These are phyloP conservation scores for Lichenothelia convexa DNA, from an alignment of 495 filamentous ascomycete species.

Conservation along the genomic window DNA sequence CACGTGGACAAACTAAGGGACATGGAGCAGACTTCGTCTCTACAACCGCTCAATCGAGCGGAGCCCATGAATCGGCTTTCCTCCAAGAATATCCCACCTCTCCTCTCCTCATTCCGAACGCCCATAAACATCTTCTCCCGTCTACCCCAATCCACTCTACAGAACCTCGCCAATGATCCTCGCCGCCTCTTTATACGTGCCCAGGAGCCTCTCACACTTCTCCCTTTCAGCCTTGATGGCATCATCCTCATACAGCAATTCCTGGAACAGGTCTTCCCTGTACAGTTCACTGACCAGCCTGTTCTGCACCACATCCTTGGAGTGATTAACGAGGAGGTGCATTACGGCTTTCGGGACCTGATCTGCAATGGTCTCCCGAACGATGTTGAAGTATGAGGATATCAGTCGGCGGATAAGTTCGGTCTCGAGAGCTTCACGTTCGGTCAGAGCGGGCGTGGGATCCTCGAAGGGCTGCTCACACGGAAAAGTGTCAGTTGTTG, in stretches of 20 bases:
- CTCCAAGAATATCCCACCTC: too few species aligned
- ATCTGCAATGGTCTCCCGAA: constrained; percentile 90
- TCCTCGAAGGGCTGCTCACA: constrained; percentile 22
- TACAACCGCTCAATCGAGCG: too few species aligned
- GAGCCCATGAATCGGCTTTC: too few species aligned
- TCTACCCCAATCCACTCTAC: constrained; percentile 23
- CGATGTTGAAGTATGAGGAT: constrained; percentile 95
- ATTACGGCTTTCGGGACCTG: constrained; percentile 98
- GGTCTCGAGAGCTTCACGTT: constrained; percentile 90
- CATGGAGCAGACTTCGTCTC: too few species aligned
- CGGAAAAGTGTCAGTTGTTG: constrained; percentile 18
- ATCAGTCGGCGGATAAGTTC: constrained; percentile 93
- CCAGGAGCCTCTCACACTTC: constrained; percentile 88
- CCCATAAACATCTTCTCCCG: neutral
- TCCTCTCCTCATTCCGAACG: neutral
- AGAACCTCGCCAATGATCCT: constrained; percentile 96
- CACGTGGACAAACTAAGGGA: too few species aligned
- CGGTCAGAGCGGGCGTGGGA: constrained; percentile 67
- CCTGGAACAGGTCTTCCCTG: constrained; percentile 79
- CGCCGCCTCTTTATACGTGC: constrained; percentile 89
- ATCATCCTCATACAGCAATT: constrained; percentile 93
- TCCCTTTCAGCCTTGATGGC: constrained; percentile 90
- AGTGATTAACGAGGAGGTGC: constrained; percentile 95
- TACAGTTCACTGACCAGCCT: constrained; percentile 89
- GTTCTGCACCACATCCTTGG: constrained; percentile 95